Percentiles rank a stretch among this genome's conserved stretches.
Evolutionary conservation across 1,284 basidiomycete genomes (phyloP).

Genomic region (Ustilago tritici): DNA sequence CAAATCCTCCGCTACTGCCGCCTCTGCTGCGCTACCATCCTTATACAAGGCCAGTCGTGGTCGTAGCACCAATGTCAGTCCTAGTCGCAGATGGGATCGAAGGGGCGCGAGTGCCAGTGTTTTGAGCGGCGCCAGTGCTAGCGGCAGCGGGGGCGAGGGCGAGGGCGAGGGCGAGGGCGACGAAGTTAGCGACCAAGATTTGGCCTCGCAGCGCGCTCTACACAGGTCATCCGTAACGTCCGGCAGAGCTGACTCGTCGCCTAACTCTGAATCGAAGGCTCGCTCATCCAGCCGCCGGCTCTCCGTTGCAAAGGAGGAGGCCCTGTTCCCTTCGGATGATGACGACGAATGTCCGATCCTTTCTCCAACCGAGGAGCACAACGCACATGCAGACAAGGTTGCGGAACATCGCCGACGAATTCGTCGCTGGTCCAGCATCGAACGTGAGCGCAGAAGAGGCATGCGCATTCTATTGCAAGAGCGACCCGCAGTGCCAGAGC

Average conservation of each 20-base stretch:
- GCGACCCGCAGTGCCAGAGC: background rate
- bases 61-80: constrained; percentile 53
- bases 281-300: constrained; percentile 18
- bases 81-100: constrained; percentile 54
- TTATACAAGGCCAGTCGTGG: constrained; percentile 52
- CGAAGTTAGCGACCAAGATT: constrained; percentile 32
- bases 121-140: constrained; percentile 44
- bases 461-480: constrained; percentile 47
- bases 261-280: background rate
- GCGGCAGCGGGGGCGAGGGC: constrained; percentile 44
- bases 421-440: constrained; percentile 50
- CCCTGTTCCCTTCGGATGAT: constrained; percentile 50
- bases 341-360: constrained; percentile 38
- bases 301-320: constrained; percentile 31
- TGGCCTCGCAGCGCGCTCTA: background rate
- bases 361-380: constrained; percentile 22
- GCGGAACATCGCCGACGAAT: constrained; percentile 15
- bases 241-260: background rate
- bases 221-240: background rate
- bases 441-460: constrained; percentile 47
- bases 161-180: constrained; percentile 37
- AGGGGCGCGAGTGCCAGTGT: constrained; percentile 53
- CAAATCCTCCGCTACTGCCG: constrained; percentile 21
- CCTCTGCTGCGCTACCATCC: constrained; percentile 38
- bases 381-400: background rate